Percentiles rank a stretch among this genome's conserved stretches.
Evolutionary conservation across 2,329 filamentous ascomycete genomes (phyloP).

Genomic region (Arthrinium phaeospermum): DNA sequence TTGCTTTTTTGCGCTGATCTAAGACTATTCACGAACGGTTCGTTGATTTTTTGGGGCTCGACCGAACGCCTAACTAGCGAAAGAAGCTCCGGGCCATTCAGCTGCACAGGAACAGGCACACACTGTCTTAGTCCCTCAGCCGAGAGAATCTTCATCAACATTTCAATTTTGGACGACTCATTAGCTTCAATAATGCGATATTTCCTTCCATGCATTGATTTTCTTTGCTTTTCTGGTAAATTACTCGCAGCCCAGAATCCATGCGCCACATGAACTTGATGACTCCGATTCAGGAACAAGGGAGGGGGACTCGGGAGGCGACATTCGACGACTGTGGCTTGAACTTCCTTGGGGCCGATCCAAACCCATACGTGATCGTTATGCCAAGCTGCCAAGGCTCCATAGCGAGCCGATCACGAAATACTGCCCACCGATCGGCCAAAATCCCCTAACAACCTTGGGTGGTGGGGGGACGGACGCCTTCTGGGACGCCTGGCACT

Average conservation of each 20-base stretch:
- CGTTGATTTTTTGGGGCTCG: conserved; percentile 8
- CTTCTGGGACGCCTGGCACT: background rate
- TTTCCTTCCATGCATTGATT: background rate
- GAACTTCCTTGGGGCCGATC: background rate
- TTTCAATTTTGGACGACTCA: background rate
- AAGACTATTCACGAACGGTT: conserved; percentile 15
- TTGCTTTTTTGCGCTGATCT: conserved; percentile 1
- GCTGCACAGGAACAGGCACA: background rate
- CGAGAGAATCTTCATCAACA: conserved; percentile 2
- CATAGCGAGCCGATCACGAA: conserved; percentile 14
- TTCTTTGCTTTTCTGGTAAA: conserved; percentile 1
- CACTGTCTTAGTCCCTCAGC: background rate
- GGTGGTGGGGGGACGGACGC: background rate
- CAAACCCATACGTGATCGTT: background rate
- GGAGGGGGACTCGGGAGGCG: background rate
- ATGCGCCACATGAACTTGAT: background rate
- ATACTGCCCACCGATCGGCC: conserved; percentile 3
- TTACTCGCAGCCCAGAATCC: background rate
- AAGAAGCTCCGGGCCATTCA: background rate
- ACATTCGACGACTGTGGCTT: conserved; percentile 12
- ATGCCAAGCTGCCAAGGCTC: conserved; percentile 15
- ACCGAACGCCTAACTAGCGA: background rate
- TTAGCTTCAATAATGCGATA: background rate
- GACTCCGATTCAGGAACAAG: background rate
- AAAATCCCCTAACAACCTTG: background rate